phyloP scores from a whole-genome alignment of 1,284 basidiomycete genomes.

The Ustilago esculenta region DNA sequence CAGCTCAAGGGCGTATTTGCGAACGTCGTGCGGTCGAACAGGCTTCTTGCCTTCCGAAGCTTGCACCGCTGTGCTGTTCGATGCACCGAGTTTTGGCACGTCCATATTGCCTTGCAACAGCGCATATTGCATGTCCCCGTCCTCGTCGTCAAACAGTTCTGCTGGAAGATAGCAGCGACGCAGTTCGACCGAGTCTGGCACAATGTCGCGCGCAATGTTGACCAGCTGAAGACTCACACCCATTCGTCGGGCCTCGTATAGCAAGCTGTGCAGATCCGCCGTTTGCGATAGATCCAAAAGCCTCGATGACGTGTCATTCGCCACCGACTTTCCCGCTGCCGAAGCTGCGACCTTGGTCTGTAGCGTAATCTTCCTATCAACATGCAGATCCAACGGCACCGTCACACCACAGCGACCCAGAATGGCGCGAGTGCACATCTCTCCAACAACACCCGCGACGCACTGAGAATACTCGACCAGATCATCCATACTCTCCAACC shows the following conservation, averaged over 20 bases:
- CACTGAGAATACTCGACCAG: conserved; percentile 59
- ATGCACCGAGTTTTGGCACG: neutral
- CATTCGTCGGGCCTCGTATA: conserved; percentile 56
- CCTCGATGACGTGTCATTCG: neutral
- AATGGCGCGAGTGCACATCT: conserved; percentile 60
- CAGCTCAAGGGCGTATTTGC: conserved; percentile 37
- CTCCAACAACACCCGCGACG: conserved; percentile 58
- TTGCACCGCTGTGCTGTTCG: neutral
- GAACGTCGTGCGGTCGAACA: conserved; percentile 27
- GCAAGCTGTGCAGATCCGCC: conserved; percentile 21
- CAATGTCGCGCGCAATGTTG: conserved; percentile 60
- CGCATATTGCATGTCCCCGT: conserved; percentile 21
- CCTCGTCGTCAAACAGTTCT: conserved; percentile 26
- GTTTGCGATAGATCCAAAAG: conserved; percentile 9
- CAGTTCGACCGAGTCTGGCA: conserved; percentile 49
- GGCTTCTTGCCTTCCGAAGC: neutral
- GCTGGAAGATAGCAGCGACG: conserved; percentile 54
- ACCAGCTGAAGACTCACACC: conserved; percentile 61
- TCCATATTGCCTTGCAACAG: conserved; percentile 12
- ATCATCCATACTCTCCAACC: conserved; percentile 36
- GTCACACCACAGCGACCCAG: conserved; percentile 39
- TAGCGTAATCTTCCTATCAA: conserved; percentile 30
- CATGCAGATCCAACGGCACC: conserved; percentile 29
- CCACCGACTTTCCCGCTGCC: neutral
- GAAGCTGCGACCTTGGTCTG: neutral